Evolutionary conservation across 371 early-diverging fungal species (phyloP), one percentile per base, ranked within the genome.

Genomic region (Mucor racemosus): DNA sequence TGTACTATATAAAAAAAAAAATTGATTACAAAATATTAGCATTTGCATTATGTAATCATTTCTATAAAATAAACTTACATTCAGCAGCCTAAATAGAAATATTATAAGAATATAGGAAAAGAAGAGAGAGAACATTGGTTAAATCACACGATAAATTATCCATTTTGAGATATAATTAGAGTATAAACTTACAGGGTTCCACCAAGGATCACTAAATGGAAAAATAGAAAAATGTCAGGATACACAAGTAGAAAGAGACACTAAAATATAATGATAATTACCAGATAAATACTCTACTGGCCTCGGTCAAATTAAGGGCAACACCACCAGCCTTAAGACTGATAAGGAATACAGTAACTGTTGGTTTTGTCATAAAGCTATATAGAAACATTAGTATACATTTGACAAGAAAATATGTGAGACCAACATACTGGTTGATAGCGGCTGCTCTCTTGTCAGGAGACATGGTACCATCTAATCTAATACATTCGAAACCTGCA

Each of bases 281-380:
- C 74, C 88, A 88, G 48, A 95, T 84, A 73, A 96, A 97, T 5
- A 98, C 97, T 19, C 91, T 85, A 68, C 92, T 93, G 1, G 99
- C 99, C 68, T 96, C 97, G 1, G 96, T 97, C 55, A 99, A 78
- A 73, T 99, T 99, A 44, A 99, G 80, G 0, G 97, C 99, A 7
- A 98, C 94, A 56, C 98, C 98, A 35, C 98, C 99, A n/a, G 98
- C 98, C 69, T 94, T 94, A 13, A 97, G 76, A 61, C 92, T 92
- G 57, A 96, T 92, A 41, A 97, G 78, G 70, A 97, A 97, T 31
- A 96, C 94, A 0, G 95, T 97, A 57, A 89, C 85, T 31, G 86
- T 84, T 6, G 95, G 93, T 14, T 94, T 91, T 15, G 86, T 91
- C 82, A 90, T 91, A 70, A 97, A 97, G 50, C 85, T 83, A 46